phyloP scores from a whole-genome alignment of 1,139 yeast genomes.

The Nakaseomyces kungkrabaensis region DNA sequence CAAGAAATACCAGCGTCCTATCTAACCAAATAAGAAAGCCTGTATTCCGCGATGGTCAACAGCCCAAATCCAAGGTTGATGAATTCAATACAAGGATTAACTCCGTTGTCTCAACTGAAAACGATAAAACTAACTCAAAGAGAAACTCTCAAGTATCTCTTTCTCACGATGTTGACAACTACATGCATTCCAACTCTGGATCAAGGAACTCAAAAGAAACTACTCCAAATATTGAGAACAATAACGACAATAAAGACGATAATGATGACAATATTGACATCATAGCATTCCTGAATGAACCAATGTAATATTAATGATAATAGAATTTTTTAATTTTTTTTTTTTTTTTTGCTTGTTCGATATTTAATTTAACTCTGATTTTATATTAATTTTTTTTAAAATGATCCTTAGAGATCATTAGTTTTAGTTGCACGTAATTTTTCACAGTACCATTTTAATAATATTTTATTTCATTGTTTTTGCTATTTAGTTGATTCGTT shows the following conservation, averaged over 20 bases:
- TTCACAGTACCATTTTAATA: too few species aligned
- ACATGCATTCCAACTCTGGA: neutral
- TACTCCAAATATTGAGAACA: neutral
- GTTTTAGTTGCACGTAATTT: too few species aligned
- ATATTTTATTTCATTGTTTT: too few species aligned
- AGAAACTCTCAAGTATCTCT: neutral
- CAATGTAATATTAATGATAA: constrained; percentile 3
- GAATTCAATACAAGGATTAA: neutral
- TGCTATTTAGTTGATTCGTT: too few species aligned
- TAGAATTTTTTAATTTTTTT: neutral
- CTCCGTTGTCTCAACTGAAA: neutral
- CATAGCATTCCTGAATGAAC: constrained; percentile 16
- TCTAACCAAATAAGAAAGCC: neutral
- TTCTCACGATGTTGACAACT: neutral
- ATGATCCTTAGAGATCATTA: neutral
- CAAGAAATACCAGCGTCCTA: neutral
- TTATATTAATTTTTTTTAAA: neutral
- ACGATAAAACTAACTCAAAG: neutral
- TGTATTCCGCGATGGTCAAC: neutral
- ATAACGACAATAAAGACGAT: constrained; percentile 1
- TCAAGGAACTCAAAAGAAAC: neutral
- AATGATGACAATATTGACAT: constrained; percentile 13
- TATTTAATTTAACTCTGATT: neutral
- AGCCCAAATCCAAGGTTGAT: neutral
- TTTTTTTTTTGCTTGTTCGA: neutral